A percentile compares a stretch with the other conserved stretches of the same genome.
Evolutionary conservation across 2,329 filamentous ascomycete genomes (phyloP).

Genomic region (Colletotrichum aenigma): DNA sequence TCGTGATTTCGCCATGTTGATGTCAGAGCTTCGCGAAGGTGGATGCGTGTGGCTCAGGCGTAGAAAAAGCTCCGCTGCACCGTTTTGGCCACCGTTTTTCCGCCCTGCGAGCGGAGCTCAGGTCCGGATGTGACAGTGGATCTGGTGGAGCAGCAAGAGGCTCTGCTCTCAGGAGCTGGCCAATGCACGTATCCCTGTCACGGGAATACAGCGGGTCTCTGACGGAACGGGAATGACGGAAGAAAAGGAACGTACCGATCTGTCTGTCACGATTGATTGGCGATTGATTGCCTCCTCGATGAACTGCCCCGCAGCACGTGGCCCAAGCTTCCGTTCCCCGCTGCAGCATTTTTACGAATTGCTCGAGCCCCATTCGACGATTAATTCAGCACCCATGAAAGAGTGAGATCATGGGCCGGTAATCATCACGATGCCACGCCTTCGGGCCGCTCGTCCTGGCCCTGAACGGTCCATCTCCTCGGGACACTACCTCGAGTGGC

Average conservation of each 20-base stretch:
- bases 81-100: neutral
- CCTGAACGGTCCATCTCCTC: neutral
- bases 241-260: neutral
- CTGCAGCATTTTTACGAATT: neutral
- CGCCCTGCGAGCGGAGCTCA: neutral
- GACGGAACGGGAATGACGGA: neutral
- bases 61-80: neutral
- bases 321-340: conserved; percentile 1
- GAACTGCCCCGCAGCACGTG: neutral
- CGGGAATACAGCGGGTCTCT: neutral
- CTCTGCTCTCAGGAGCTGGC: neutral
- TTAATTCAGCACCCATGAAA: neutral
- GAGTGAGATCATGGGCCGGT: conserved; percentile 16
- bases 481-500: neutral
- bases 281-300: neutral
- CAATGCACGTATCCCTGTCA: neutral
- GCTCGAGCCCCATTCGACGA: conserved; percentile 4
- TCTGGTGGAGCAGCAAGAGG: neutral
- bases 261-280: neutral
- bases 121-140: conserved; percentile 10
- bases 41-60: neutral
- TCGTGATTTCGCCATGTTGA: conserved; percentile 20
- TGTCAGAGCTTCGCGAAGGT: conserved; percentile 12
- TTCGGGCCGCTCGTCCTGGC: neutral
- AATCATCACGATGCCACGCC: neutral